These are phyloP conservation scores for Pneumocystis carinii DNA, from an alignment of 1,139 yeast genomes.

Conservation along the genomic window DNA sequence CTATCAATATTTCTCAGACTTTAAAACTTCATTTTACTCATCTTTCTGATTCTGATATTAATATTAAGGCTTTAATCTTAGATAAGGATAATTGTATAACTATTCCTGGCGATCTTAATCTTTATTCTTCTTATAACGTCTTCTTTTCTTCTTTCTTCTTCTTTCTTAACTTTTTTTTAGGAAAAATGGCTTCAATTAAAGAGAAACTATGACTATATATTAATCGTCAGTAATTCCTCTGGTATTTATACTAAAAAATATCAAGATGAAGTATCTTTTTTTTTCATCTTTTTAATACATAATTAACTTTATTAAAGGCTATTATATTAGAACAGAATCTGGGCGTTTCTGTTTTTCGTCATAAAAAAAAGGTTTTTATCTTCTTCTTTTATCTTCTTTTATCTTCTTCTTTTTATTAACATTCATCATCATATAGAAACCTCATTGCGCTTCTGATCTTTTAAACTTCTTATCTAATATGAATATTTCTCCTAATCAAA, in stretches of 20 bases:
- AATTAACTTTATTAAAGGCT: slow-evolving; percentile 41
- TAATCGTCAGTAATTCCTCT: slow-evolving; percentile 85
- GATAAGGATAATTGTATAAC: slow-evolving; percentile 97
- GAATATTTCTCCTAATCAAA: slow-evolving; percentile 39
- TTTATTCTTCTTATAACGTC: slow-evolving; percentile 56
- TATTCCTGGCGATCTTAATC: slow-evolving; percentile 59
- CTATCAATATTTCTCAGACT: not conserved
- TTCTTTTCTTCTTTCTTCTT: slow-evolving; percentile 12
- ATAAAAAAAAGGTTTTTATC: slow-evolving; percentile 29
- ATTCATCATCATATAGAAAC: slow-evolving; percentile 69
- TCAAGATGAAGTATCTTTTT: slow-evolving; percentile 37
- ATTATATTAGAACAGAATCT: slow-evolving; percentile 44
- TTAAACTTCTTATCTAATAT: slow-evolving; percentile 35
- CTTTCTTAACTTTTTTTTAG: slow-evolving; percentile 14
- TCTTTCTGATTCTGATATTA: not conserved
- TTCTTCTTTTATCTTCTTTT: no score
- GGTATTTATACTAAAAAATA: slow-evolving; percentile 42
- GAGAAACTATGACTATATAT: slow-evolving; percentile 32
- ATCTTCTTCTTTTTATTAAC: no score
- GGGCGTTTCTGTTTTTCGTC: slow-evolving; percentile 67
- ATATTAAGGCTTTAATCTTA: slow-evolving; percentile 63
- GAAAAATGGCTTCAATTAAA: slow-evolving; percentile 45
- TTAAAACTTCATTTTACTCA: not conserved
- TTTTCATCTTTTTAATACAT: not conserved
- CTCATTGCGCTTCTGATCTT: slow-evolving; percentile 70